Conservation (phyloP, 495 filamentous ascomycete species). For the Trichocladium antarcticum region DNA sequence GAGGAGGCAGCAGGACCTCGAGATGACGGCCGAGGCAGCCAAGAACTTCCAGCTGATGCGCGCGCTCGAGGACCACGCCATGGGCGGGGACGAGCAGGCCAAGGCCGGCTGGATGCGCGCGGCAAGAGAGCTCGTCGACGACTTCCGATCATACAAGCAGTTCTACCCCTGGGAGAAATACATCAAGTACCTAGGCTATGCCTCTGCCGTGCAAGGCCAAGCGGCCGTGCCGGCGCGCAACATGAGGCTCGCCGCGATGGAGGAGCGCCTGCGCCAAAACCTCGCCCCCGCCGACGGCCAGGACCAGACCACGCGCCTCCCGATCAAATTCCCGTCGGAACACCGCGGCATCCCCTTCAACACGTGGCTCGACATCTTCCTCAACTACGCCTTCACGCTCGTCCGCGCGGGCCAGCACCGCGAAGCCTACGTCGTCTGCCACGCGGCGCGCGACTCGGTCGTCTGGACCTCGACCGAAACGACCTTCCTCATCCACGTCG, state of each 20-base stretch:
- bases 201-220: constrained; percentile 38
- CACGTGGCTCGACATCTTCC: constrained; percentile 82
- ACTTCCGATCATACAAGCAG: constrained; percentile 62
- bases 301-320: constrained; percentile 5
- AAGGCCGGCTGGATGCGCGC: constrained; percentile 60
- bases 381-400: constrained; percentile 67
- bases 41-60: constrained; percentile 47
- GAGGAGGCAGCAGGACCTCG: constrained; percentile 29
- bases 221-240: constrained; percentile 39
- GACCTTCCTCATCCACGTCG: constrained; percentile 64
- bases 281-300: constrained; percentile 26
- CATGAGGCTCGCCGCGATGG: constrained; percentile 59
- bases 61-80: constrained; percentile 40
- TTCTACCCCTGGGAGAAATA: constrained; percentile 71
- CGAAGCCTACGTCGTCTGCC: constrained; percentile 66
- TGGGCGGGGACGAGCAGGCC: constrained; percentile 43
- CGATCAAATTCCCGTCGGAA: constrained; percentile 41
- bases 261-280: constrained; percentile 48
- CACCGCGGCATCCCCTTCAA: constrained; percentile 73
- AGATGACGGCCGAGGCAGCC: constrained; percentile 43
- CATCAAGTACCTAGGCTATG: constrained; percentile 56
- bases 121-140: constrained; percentile 61
- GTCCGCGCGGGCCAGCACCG: constrained; percentile 45
- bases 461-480: constrained; percentile 62
- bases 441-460: constrained; percentile 60